Evolutionary conservation across 257 asterid species (phyloP).

Genomic region (Nyctanthes arbortristis): DNA sequence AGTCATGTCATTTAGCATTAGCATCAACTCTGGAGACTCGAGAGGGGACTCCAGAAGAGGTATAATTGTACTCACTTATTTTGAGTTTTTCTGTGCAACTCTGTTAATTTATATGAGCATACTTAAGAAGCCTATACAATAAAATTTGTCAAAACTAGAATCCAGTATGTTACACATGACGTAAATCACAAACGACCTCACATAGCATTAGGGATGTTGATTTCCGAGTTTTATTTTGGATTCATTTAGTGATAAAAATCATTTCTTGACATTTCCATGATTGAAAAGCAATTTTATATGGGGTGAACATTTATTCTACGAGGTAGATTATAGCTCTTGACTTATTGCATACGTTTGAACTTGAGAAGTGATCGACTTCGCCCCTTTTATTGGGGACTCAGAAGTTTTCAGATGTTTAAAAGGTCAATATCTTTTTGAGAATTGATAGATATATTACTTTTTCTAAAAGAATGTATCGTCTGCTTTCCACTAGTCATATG

Average conservation of each 20-base stretch:
- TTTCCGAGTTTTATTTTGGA: too few relatives aligned
- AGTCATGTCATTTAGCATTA: conserved; percentile 61
- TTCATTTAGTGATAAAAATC: too few relatives aligned
- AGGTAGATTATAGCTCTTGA: too few relatives aligned
- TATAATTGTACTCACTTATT: conserved; percentile 28
- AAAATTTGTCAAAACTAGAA: neutral
- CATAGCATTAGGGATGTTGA: neutral
- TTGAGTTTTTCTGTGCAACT: neutral
- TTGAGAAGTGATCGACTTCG: too few relatives aligned
- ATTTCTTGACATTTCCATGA: neutral
- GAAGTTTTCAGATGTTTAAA: neutral
- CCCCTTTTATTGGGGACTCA: too few relatives aligned
- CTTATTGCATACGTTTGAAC: too few relatives aligned
- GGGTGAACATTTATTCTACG: neutral
- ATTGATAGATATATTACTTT: neutral
- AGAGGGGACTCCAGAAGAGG: conserved; percentile 90
- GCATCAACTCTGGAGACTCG: conserved; percentile 73
- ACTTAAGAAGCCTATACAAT: conserved; percentile 1
- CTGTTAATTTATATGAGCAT: conserved; percentile 13
- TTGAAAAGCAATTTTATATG: neutral
- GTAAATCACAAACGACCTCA: too few relatives aligned
- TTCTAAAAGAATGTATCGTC: neutral
- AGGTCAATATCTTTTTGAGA: neutral
- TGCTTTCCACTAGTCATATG: neutral
- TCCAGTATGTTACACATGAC: too few relatives aligned